Evolutionary conservation across 306 rosid species (phyloP).

Genomic region (Rosa multiflora): DNA sequence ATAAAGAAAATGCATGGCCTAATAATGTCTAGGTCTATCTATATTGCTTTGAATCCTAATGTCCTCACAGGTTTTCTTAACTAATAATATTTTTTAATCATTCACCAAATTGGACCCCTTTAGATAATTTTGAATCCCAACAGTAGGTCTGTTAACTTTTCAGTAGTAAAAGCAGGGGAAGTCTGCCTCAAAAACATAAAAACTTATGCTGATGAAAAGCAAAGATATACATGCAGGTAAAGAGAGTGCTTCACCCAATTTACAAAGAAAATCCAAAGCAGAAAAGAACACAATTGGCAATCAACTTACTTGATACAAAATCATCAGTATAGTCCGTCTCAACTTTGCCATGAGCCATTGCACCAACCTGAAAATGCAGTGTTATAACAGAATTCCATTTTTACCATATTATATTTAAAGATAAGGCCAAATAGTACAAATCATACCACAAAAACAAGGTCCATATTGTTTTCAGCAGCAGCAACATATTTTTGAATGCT

Average conservation of each 20-base stretch:
- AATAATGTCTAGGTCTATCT: not conserved
- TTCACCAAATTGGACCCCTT: not conserved
- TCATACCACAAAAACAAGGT: slow-evolving; percentile 86
- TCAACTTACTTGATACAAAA: slow-evolving; percentile 62
- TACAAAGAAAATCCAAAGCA: not conserved
- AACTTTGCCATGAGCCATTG: slow-evolving; percentile 87
- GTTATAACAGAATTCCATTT: not conserved
- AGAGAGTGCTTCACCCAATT: not conserved
- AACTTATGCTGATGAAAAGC: not conserved
- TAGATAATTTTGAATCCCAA: not conserved
- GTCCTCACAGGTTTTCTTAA: not conserved
- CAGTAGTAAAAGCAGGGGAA: not conserved
- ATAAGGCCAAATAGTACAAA: not conserved
- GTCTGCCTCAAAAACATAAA: not conserved
- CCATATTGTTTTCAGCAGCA: slow-evolving; percentile 24
- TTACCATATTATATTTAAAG: not conserved
- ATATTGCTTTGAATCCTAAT: not conserved
- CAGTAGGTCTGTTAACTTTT: not conserved
- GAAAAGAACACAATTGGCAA: not conserved
- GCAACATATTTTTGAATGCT: slow-evolving; percentile 45
- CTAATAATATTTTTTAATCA: not conserved
- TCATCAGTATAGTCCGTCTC: slow-evolving; percentile 75
- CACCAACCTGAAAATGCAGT: slow-evolving; percentile 64
- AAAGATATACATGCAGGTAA: not conserved
- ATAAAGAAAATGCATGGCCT: not conserved